Evolutionary conservation across 257 asterid species (phyloP), one percentile per base, ranked within the genome.

Genomic region (Coffea eugenioides): DNA sequence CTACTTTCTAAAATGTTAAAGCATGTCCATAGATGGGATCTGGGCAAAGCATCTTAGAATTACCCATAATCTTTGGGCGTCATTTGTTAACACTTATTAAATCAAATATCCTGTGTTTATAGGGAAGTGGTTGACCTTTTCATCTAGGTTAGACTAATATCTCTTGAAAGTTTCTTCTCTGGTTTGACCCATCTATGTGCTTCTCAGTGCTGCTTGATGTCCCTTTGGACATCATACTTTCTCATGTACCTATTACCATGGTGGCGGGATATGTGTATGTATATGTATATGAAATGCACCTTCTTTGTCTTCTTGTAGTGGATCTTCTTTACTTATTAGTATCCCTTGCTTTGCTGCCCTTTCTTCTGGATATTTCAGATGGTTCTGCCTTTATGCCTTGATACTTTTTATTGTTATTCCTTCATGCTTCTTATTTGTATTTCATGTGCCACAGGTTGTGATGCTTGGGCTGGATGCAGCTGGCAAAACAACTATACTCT

Each of bases 391-490:
- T 20, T 59, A 31, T 49, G 45, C 25, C 45, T 2, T 62, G n/a
- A 2, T 4, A 18, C 25, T 56, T 27, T 46, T 45, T 56, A 34
- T 62, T 34, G 65, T 3, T 41, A n/a, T 59, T 46, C 25, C 64
- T 43, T 12, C 69, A 56, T 61, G 10, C 73, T 52, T 78, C 34
- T 62, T 14, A 64, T 68, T 70, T 39, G 16, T 10, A 39, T 68
- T 67, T 45, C 31, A 73, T 72, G 79, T 82, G 80, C 52, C 59
- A 62, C 78, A 96, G 99, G 99, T 96, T 86, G 98, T 96, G 83
- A 96, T 94, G 99, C 97, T 96, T 82, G 99, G 99, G 69, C 91
- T 96, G 79, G 99, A 96, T 86, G 98, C 98, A 70, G 99, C 99
- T 88, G 99, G 99, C 73, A 96, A 96, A 94, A 96, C 99, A 81